Conservation (phyloP, 257 asterid species). For the Gentiana straminea region DNA sequence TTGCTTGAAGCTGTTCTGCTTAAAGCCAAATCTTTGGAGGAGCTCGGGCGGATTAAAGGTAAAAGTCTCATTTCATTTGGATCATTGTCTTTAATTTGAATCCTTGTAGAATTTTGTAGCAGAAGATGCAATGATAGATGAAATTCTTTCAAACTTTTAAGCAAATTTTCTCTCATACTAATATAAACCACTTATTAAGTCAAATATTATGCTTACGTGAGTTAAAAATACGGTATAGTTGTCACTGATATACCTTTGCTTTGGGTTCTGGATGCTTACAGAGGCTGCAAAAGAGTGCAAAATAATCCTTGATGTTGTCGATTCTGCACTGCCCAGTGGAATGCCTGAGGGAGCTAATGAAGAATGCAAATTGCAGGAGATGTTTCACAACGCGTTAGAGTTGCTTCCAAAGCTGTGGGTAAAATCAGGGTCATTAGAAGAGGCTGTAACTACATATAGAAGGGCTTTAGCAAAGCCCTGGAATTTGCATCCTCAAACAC, state of each 20-base stretch:
- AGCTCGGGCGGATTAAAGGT: slow-evolving; percentile 79
- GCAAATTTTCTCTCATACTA: neutral
- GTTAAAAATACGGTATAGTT: neutral
- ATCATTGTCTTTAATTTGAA: neutral
- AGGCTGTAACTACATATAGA: slow-evolving; percentile 62
- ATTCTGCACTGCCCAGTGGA: slow-evolving; percentile 74
- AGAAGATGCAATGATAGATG: too few relatives aligned
- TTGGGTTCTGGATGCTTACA: slow-evolving; percentile 15
- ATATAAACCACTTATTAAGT: neutral
- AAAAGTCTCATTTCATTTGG: slow-evolving; percentile 2
- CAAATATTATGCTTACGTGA: neutral
- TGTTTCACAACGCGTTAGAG: slow-evolving; percentile 71
- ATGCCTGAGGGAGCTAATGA: slow-evolving; percentile 30
- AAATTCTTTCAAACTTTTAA: too few relatives aligned
- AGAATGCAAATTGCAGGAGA: slow-evolving; percentile 61
- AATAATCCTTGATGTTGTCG: slow-evolving; percentile 62
- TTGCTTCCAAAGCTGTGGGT: slow-evolving; percentile 72
- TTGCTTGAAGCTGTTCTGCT: slow-evolving; percentile 82
- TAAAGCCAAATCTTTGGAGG: slow-evolving; percentile 60
- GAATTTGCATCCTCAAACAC: slow-evolving; percentile 55
- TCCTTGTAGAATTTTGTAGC: too few relatives aligned
- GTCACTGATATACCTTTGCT: slow-evolving; percentile 9
- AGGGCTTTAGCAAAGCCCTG: slow-evolving; percentile 68
- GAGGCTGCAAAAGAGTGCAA: slow-evolving; percentile 93
- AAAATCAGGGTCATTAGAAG: slow-evolving; percentile 51